Conservation (phyloP, 331 rosid species). For the Arachis monticola region DNA sequence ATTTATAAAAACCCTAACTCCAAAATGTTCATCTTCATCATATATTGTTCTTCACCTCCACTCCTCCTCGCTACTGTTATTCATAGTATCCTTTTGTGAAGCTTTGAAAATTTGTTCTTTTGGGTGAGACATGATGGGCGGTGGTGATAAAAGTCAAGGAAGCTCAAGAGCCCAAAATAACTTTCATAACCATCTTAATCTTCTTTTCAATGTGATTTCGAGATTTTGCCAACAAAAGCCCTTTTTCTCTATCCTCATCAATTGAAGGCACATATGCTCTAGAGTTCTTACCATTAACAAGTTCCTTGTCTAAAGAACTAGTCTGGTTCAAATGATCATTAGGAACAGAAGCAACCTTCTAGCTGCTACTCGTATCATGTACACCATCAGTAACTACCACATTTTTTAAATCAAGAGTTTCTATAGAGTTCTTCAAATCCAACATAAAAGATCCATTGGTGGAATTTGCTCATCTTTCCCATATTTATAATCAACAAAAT, state of each 20-base stretch:
- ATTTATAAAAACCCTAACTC: too few relatives aligned
- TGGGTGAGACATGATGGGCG: too few relatives aligned
- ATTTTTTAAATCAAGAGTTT: constrained; percentile 27
- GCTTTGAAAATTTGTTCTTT: too few relatives aligned
- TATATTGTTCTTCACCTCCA: too few relatives aligned
- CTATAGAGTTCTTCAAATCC: constrained; percentile 49
- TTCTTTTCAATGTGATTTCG: constrained; percentile 55
- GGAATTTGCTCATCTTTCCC: constrained; percentile 55
- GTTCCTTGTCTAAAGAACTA: constrained; percentile 47
- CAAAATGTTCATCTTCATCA: too few relatives aligned
- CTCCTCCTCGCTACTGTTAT: too few relatives aligned
- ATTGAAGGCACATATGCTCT: constrained; percentile 40
- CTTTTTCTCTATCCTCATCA: constrained; percentile 43
- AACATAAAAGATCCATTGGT: constrained; percentile 46
- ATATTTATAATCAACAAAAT: constrained; percentile 78
- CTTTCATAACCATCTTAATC: constrained; percentile 66
- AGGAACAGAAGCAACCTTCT: constrained; percentile 43
- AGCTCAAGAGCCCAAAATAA: constrained; percentile 61
- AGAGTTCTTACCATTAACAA: constrained; percentile 42
- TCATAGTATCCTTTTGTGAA: too few relatives aligned
- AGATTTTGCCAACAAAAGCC: constrained; percentile 44
- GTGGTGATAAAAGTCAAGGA: too few relatives aligned
- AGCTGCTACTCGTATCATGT: constrained; percentile 32
- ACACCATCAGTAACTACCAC: constrained; percentile 31
- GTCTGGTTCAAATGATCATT: constrained; percentile 39